phyloP scores from a whole-genome alignment of 2,329 filamentous ascomycete genomes.

The Xenoacremonium recifei region DNA sequence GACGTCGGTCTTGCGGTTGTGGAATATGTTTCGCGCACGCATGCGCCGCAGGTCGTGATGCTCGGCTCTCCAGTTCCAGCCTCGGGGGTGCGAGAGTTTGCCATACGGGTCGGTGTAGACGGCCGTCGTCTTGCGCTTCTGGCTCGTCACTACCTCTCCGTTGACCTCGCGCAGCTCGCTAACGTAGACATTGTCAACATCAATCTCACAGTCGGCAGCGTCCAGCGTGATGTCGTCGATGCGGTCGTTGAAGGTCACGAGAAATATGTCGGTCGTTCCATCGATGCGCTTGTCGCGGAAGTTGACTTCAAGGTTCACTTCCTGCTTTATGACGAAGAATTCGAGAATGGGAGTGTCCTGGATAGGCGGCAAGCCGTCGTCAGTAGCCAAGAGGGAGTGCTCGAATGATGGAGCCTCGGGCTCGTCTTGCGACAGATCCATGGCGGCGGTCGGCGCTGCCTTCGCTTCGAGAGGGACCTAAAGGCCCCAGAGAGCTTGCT shows the following conservation, averaged over 20 bases:
- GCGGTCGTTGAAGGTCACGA: slow-evolving; percentile 62
- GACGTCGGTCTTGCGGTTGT: slow-evolving; percentile 51
- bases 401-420: slow-evolving; percentile 19
- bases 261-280: slow-evolving; percentile 78
- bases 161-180: slow-evolving; percentile 35
- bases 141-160: slow-evolving; percentile 35
- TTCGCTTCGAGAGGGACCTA: slow-evolving; percentile 18
- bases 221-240: slow-evolving; percentile 59
- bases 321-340: slow-evolving; percentile 72
- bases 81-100: slow-evolving; percentile 57
- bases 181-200: slow-evolving; percentile 52
- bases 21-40: slow-evolving; percentile 57
- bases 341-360: slow-evolving; percentile 37
- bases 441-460: slow-evolving; percentile 8
- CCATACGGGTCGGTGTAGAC: slow-evolving; percentile 66
- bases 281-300: slow-evolving; percentile 73
- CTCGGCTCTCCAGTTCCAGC: slow-evolving; percentile 63
- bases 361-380: slow-evolving; percentile 32
- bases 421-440: slow-evolving; percentile 17
- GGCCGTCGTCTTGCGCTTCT: slow-evolving; percentile 38
- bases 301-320: slow-evolving; percentile 85
- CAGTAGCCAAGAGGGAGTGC: slow-evolving; percentile 29
- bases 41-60: slow-evolving; percentile 75
- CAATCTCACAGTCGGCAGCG: slow-evolving; percentile 61
- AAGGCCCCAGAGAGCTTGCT: slow-evolving; percentile 23